Evolutionary conservation across 805 yeast species (phyloP).

Genomic region (Candida easanensis): DNA sequence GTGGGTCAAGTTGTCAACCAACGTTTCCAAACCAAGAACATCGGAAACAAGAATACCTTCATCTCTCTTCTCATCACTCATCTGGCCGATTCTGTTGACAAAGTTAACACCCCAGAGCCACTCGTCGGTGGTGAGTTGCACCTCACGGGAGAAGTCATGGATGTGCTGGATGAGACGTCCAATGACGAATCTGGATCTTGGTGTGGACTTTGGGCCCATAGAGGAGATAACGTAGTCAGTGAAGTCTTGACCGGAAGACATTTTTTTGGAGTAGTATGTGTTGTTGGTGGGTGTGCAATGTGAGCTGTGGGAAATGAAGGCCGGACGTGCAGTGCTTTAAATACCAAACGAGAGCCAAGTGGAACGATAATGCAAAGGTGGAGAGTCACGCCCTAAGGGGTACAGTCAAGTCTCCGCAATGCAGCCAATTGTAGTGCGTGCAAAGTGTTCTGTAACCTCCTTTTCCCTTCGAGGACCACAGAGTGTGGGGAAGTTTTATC

Average conservation of each 20-base stretch:
- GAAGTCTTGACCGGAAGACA: slow-evolving; percentile 3
- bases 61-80: slow-evolving; percentile 30
- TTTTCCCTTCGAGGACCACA: neutral
- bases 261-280: neutral
- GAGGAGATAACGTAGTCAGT: slow-evolving; percentile 9
- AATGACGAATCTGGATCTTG: slow-evolving; percentile 9
- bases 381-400: neutral
- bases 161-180: slow-evolving; percentile 28
- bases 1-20: slow-evolving; percentile 34
- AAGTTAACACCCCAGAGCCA: slow-evolving; percentile 34
- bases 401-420: neutral
- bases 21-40: slow-evolving; percentile 33
- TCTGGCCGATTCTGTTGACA: slow-evolving; percentile 33
- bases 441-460: neutral
- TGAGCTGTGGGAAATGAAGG: too few relatives aligned
- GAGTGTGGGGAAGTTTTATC: neutral
- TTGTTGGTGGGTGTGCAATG: too few relatives aligned
- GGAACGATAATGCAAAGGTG: neutral
- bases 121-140: slow-evolving; percentile 33
- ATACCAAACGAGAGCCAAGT: too few relatives aligned
- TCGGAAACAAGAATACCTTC: slow-evolving; percentile 36
- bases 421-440: neutral
- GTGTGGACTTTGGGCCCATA: slow-evolving; percentile 9
- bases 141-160: slow-evolving; percentile 36
- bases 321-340: too few relatives aligned